These are phyloP conservation scores for Schwanniomyces etchellsii DNA, from an alignment of 1,139 yeast genomes.

Conservation along the genomic window DNA sequence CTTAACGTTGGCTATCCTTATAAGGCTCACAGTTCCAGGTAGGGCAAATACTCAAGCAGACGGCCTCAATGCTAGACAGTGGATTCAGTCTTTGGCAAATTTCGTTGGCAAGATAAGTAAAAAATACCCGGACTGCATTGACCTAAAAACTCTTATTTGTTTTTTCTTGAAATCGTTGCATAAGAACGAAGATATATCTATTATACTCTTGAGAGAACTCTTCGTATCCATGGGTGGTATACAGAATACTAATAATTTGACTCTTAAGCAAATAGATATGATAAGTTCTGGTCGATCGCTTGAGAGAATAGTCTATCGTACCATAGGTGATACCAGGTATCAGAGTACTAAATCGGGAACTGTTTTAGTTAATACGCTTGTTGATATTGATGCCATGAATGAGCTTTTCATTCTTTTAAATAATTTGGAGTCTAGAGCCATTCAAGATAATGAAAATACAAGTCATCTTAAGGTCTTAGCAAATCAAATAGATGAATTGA, in stretches of 20 bases:
- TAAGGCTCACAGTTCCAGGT: constrained; percentile 62
- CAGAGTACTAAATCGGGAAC: constrained; percentile 45
- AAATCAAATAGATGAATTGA: constrained; percentile 66
- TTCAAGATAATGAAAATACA: constrained; percentile 33
- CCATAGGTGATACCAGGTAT: constrained; percentile 58
- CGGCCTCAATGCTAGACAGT: constrained; percentile 76
- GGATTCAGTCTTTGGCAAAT: constrained; percentile 73
- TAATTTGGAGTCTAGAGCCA: constrained; percentile 40
- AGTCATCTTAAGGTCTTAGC: constrained; percentile 68
- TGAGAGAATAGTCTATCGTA: constrained; percentile 49
- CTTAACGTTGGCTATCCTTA: constrained; percentile 65
- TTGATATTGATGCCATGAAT: constrained; percentile 40
- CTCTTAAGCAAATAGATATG: constrained; percentile 59
- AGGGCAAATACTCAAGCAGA: constrained; percentile 67
- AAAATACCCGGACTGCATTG: constrained; percentile 43
- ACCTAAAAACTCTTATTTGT: constrained; percentile 50
- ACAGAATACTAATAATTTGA: constrained; percentile 59
- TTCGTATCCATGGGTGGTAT: constrained; percentile 79
- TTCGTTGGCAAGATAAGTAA: constrained; percentile 64
- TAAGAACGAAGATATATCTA: constrained; percentile 54
- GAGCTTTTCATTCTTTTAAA: constrained; percentile 66
- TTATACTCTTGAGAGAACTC: constrained; percentile 65
- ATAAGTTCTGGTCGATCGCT: constrained; percentile 63
- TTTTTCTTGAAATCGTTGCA: constrained; percentile 65
- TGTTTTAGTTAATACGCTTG: constrained; percentile 46